Percentiles rank a stretch among this genome's conserved stretches.
phyloP scores from a whole-genome alignment of 257 asterid species.

The Gardenia jasminoides region DNA sequence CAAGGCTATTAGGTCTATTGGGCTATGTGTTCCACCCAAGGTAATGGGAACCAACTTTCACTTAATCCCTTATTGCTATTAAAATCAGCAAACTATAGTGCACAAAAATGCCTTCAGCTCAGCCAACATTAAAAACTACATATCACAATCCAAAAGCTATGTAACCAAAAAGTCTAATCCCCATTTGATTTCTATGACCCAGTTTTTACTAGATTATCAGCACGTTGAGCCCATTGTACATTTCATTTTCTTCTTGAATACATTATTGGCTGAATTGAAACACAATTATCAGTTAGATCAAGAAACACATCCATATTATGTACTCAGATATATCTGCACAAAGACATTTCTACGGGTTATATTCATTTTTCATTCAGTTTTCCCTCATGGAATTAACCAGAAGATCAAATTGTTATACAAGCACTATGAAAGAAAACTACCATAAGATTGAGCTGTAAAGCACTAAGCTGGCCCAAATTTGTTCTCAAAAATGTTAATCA shows the following conservation, averaged over 20 bases:
- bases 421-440: background rate
- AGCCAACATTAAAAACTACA: no score
- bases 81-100: no score
- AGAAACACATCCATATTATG: background rate
- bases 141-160: no score
- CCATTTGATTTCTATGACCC: no score
- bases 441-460: background rate
- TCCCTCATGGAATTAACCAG: background rate
- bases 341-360: background rate
- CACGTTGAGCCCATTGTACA: background rate
- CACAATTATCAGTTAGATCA: background rate
- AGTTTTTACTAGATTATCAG: background rate
- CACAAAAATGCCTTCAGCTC: background rate
- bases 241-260: background rate
- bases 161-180: no score
- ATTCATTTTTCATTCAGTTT: background rate
- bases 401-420: background rate
- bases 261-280: background rate
- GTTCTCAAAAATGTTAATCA: background rate
- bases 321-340: background rate
- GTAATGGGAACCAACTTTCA: background rate
- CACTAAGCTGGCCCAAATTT: background rate
- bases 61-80: no score
- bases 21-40: background rate
- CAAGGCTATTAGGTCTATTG: background rate